Evolutionary conservation across 306 rosid genomes (phyloP).

Genomic region (Oemleria cerasiformis): DNA sequence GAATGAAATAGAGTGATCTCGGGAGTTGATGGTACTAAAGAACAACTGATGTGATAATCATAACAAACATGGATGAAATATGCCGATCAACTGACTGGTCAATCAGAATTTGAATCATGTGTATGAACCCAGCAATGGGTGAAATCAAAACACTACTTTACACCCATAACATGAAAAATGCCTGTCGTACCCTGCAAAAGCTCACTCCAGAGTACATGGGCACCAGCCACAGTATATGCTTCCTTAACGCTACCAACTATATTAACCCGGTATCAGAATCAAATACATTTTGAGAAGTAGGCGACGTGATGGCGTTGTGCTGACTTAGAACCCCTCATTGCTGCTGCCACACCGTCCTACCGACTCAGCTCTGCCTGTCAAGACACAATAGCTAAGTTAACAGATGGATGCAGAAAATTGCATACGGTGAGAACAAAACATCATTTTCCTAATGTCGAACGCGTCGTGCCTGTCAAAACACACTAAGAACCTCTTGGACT

Average conservation of each 20-base stretch:
- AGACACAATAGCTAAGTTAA: not conserved
- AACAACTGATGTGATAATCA: not conserved
- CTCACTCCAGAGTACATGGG: slow-evolving; percentile 37
- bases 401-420: not conserved
- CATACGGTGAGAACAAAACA: not conserved
- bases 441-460: not conserved
- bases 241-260: slow-evolving; percentile 28
- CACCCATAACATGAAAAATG: slow-evolving; percentile 31
- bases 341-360: slow-evolving; percentile 30
- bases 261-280: slow-evolving; percentile 23
- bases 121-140: slow-evolving; percentile 9
- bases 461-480: not conserved
- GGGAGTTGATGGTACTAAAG: not conserved
- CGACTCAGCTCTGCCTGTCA: slow-evolving; percentile 16
- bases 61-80: not conserved
- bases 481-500: not conserved
- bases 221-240: slow-evolving; percentile 29
- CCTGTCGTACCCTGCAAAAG: slow-evolving; percentile 32
- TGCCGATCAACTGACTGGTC: not conserved
- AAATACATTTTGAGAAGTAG: slow-evolving; percentile 18
- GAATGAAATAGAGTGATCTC: not conserved
- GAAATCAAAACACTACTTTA: slow-evolving; percentile 17
- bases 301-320: slow-evolving; percentile 13
- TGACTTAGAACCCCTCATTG: slow-evolving; percentile 21
- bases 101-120: not conserved